A percentile compares a stretch with the other conserved stretches of the same genome.
These are phyloP conservation scores for Coemansia sp. DNA, from an alignment of 192 early-diverging fungal genomes.

Conservation along the genomic window DNA sequence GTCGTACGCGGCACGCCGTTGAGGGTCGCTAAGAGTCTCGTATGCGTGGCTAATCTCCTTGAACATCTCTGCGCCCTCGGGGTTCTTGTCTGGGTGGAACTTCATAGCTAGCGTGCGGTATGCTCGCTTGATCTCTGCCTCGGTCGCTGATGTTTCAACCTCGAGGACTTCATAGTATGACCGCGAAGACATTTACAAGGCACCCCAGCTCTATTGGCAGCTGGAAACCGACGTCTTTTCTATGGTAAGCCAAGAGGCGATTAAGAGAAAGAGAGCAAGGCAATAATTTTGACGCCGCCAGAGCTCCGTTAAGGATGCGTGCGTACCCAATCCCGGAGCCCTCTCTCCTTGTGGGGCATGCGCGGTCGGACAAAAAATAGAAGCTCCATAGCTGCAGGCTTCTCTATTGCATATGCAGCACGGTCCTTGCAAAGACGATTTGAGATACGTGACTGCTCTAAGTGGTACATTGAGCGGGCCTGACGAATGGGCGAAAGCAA, in stretches of 20 bases:
- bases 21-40: conserved; percentile 69
- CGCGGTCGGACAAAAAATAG: background rate
- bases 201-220: background rate
- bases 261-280: background rate
- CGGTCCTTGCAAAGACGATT: background rate
- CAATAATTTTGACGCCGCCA: background rate
- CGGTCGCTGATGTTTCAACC: conserved; percentile 43
- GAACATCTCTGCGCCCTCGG: conserved; percentile 72
- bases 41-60: conserved; percentile 84
- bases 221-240: background rate
- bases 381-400: background rate
- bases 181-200: conserved; percentile 28
- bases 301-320: conserved; percentile 3
- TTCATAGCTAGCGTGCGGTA: conserved; percentile 62
- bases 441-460: background rate
- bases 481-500: background rate
- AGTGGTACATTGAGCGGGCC: background rate
- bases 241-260: background rate
- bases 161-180: conserved; percentile 54
- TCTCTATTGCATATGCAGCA: background rate
- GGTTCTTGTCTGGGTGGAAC: conserved; percentile 67
- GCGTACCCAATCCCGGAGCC: background rate
- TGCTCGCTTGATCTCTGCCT: conserved; percentile 53
- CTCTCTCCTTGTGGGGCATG: conserved; percentile 1
- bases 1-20: conserved; percentile 70